Conservation (phyloP, 441 rosid genomes). For the Pelargonium fulgidum region DNA sequence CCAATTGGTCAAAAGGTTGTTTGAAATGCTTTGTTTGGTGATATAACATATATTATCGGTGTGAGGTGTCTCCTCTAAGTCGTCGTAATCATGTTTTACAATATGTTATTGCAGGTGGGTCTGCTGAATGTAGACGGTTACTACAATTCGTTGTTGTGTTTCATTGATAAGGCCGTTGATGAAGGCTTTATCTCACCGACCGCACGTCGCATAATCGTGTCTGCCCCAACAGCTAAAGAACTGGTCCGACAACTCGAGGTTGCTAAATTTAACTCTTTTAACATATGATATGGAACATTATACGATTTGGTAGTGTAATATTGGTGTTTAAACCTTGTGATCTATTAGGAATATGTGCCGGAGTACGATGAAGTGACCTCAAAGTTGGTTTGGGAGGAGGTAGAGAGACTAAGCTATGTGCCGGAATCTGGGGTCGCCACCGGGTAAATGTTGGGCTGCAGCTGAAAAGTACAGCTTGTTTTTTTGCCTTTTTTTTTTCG, state of each 20-base stretch:
- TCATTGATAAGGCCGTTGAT: slow-evolving; percentile 84
- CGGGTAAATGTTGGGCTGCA: not conserved
- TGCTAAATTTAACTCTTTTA: not conserved
- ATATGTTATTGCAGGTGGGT: slow-evolving; percentile 57
- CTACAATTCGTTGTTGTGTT: slow-evolving; percentile 73
- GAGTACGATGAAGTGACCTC: slow-evolving; percentile 71
- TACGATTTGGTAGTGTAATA: not conserved
- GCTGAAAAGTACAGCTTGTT: not conserved
- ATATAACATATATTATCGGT: no score
- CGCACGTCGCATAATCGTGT: slow-evolving; percentile 80
- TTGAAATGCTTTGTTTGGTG: no score
- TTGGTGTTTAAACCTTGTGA: not conserved
- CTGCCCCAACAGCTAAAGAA: slow-evolving; percentile 72
- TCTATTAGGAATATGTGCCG: slow-evolving; percentile 58
- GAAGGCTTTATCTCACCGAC: slow-evolving; percentile 80
- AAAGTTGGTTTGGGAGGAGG: slow-evolving; percentile 78
- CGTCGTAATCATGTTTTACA: not conserved
- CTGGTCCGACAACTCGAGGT: slow-evolving; percentile 64
- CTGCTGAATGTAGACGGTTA: slow-evolving; percentile 92
- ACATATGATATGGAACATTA: not conserved
- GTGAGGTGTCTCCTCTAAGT: no score
- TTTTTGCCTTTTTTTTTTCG: not conserved
- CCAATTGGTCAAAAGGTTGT: no score
- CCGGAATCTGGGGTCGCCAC: slow-evolving; percentile 60
- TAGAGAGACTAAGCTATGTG: slow-evolving; percentile 49